These are phyloP conservation scores for Aspergillus bertholletiae DNA, from an alignment of 495 filamentous ascomycete species.

Conservation along the genomic window DNA sequence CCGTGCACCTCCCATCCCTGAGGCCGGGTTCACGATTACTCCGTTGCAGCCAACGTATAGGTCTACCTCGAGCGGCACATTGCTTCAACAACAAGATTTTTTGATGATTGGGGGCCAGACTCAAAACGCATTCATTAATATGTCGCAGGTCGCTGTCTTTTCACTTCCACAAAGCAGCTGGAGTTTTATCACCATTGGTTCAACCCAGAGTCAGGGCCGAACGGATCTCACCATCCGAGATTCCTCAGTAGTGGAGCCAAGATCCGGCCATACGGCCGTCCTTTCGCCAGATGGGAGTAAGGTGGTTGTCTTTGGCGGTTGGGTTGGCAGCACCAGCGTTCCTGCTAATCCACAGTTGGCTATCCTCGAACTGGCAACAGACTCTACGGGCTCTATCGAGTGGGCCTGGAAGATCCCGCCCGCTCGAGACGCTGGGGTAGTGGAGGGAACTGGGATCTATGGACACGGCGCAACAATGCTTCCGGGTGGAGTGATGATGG, in stretches of 20 bases:
- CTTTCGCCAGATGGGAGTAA: conserved; percentile 70
- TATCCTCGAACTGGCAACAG: conserved; percentile 65
- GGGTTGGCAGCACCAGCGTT: conserved; percentile 75
- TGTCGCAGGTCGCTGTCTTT: conserved; percentile 86
- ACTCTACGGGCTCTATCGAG: conserved; percentile 60
- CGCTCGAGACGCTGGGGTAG: conserved; percentile 31
- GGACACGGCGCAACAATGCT: conserved; percentile 84
- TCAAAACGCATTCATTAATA: conserved; percentile 79
- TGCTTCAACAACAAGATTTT: conserved; percentile 68
- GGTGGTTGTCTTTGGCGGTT: conserved; percentile 79
- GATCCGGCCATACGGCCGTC: conserved; percentile 84
- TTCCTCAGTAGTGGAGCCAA: conserved; percentile 54
- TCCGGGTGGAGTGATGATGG: conserved; percentile 85
- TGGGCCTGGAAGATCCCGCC: conserved; percentile 75
- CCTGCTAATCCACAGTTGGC: conserved; percentile 78
- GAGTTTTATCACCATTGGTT: conserved; percentile 67
- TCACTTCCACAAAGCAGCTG: conserved; percentile 81
- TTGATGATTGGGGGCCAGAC: conserved; percentile 88
- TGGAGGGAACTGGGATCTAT: conserved; percentile 61
- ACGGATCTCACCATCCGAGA: conserved; percentile 49
- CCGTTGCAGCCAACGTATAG: conserved; percentile 62
- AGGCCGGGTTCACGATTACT: conserved; percentile 85
- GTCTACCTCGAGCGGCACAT: conserved; percentile 42
- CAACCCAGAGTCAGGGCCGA: conserved; percentile 29
- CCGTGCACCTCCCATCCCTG: conserved; percentile 64